phyloP scores from a whole-genome alignment of 805 yeast genomes.

The Metschnikowia colocasiae region DNA sequence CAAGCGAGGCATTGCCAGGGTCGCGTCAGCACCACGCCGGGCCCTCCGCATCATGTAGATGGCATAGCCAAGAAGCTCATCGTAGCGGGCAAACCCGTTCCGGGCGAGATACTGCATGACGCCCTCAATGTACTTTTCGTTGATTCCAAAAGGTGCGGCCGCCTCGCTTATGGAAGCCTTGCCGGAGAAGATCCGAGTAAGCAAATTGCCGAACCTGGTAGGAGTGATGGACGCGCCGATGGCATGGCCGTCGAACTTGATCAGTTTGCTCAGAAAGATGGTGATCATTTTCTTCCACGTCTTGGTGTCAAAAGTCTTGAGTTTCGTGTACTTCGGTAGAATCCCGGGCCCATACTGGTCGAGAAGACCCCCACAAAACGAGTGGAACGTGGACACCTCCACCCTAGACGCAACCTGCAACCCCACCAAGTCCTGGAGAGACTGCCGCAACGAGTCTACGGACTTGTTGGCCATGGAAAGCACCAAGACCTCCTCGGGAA shows the following conservation, averaged over 20 bases:
- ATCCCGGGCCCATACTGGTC: slow-evolving; percentile 29
- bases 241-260: slow-evolving; percentile 24
- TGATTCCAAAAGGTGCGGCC: slow-evolving; percentile 22
- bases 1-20: slow-evolving; percentile 18
- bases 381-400: slow-evolving; percentile 74
- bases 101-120: slow-evolving; percentile 28
- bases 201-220: slow-evolving; percentile 22
- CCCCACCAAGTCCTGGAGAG: slow-evolving; percentile 34
- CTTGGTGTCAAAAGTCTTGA: slow-evolving; percentile 48
- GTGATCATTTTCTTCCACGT: slow-evolving; percentile 44
- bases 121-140: slow-evolving; percentile 25
- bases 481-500: slow-evolving; percentile 56
- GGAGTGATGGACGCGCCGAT: slow-evolving; percentile 25
- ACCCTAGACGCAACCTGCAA: slow-evolving; percentile 59
- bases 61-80: slow-evolving; percentile 34
- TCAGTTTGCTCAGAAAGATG: slow-evolving; percentile 35
- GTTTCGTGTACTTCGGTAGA: slow-evolving; percentile 13
- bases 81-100: slow-evolving; percentile 34
- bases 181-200: slow-evolving; percentile 24
- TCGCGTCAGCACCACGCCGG: background rate
- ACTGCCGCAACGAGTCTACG: slow-evolving; percentile 44
- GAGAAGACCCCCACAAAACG: slow-evolving; percentile 55
- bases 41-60: slow-evolving; percentile 22
- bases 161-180: slow-evolving; percentile 22
- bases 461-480: slow-evolving; percentile 69